Percentiles rank a stretch among this genome's conserved stretches.
Conservation (phyloP, 257 asterid species). For the Fraxinus americana region DNA sequence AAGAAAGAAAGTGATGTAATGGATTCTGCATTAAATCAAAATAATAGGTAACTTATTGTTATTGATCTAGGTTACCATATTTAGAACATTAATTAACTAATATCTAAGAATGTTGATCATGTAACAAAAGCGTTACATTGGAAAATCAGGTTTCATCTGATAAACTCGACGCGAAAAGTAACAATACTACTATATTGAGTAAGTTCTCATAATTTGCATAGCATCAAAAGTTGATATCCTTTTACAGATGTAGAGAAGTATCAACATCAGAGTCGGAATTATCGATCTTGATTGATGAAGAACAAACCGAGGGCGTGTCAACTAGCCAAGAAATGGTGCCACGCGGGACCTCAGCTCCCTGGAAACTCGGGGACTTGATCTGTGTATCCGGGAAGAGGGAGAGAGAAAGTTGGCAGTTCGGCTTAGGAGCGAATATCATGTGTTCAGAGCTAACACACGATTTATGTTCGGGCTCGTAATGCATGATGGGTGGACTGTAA, state of each 20-base stretch:
- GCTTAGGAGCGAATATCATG: constrained; percentile 24
- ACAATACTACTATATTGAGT: neutral
- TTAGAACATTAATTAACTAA: too few relatives aligned
- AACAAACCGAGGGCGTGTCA: constrained; percentile 26
- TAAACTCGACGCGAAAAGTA: neutral
- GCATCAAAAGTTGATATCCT: neutral
- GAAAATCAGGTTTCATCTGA: neutral
- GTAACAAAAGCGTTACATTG: too few relatives aligned
- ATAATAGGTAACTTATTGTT: too few relatives aligned
- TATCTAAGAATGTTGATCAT: too few relatives aligned
- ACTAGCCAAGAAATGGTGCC: constrained; percentile 19
- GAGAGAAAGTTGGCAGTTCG: constrained; percentile 45
- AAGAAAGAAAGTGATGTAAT: too few relatives aligned
- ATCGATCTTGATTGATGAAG: constrained; percentile 18
- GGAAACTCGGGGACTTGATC: constrained; percentile 18
- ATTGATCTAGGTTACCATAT: too few relatives aligned
- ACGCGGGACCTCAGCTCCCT: neutral
- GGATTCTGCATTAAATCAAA: too few relatives aligned
- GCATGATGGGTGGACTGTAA: constrained; percentile 11
- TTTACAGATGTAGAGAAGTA: constrained; percentile 64
- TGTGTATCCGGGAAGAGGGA: constrained; percentile 48
- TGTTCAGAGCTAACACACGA: constrained; percentile 13
- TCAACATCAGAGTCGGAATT: constrained; percentile 42
- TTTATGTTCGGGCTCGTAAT: constrained; percentile 3
- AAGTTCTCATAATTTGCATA: too few relatives aligned